Base-by-base conservation (phyloP, 1,284 basidiomycete species). In the Heterobasidion occidentale region DNA sequence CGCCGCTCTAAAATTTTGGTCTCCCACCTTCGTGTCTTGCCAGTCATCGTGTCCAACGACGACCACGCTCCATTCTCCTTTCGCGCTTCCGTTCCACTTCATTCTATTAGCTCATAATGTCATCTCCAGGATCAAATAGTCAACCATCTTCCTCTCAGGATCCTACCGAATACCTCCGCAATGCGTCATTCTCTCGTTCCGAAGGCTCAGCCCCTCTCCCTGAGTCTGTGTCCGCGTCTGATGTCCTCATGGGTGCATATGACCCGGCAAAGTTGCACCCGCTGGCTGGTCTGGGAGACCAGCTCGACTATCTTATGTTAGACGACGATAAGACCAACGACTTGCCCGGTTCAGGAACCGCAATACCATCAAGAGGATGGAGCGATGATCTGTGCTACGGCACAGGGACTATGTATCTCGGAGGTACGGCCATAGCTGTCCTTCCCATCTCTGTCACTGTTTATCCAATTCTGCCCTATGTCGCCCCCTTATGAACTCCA, bases 341-440 rank as follows among this genome's bases (percentile, higher is more conserved):
- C 58, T 76, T 95, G 64, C 89, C 91, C 69, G 92, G 94, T 59
- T 82, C 90, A 67, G 81, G 80, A 66, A 90, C 91, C 60, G 90
- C 93, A 60, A 82, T 96, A 63, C 92, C 94, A 65, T 92, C 90
- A 69, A 81, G 97, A 72, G 96, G 97, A 58, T 99, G 94, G 95
- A 93, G 93, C 74, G 97, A 99, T 77, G 97, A 99, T 75, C 78
- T 99, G 59, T 98, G 94, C 83, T 98, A 99, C 75, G 97, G 97
- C 64, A 98, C 96, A 65, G 97, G 97, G 57, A 97, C 95, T 62
- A 98, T 95, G 75, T 99, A 99, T 84, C 86, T 99, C 56, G 83
- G 91, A 68, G 97, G 96, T 95, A 71, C 69, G 93, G 86, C 74
- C 77, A 78, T 74, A 78, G 77, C 78, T 80, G 55, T 60, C 56